phyloP scores from a whole-genome alignment of 495 filamentous ascomycete genomes.

The Rhizodiscina lignyota region DNA sequence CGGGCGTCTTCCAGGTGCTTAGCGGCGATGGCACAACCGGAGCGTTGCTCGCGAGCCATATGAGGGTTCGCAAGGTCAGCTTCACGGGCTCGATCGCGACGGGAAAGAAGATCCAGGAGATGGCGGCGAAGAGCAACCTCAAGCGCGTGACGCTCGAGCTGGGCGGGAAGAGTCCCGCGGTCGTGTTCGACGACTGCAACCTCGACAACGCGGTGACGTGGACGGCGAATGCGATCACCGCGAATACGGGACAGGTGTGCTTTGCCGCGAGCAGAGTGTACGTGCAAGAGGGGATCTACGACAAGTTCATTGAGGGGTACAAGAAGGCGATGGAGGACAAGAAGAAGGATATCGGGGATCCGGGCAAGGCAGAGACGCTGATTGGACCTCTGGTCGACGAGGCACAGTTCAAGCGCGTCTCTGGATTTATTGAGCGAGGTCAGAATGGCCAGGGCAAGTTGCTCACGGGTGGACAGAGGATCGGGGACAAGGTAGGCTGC shows the following conservation, averaged over 20 bases:
- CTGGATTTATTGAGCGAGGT: constrained; percentile 14
- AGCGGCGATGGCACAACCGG: constrained; percentile 21
- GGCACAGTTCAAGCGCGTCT: constrained; percentile 17
- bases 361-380: constrained; percentile 8
- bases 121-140: constrained; percentile 28
- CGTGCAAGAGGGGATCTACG: constrained; percentile 38
- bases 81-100: constrained; percentile 16
- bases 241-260: constrained; percentile 38
- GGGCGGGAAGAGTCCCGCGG: constrained; percentile 28
- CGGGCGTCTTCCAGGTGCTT: constrained; percentile 25
- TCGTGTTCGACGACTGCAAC: constrained; percentile 30
- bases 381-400: constrained; percentile 17
- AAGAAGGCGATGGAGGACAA: constrained; percentile 17
- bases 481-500: constrained; percentile 12
- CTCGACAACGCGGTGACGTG: constrained; percentile 25
- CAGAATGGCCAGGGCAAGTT: constrained; percentile 9
- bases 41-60: constrained; percentile 22
- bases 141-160: constrained; percentile 32
- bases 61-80: constrained; percentile 17
- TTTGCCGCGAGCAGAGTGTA: constrained; percentile 32
- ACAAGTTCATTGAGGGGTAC: constrained; percentile 29
- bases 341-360: constrained; percentile 16
- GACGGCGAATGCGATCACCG: constrained; percentile 27
- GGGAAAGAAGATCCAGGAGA: constrained; percentile 19
- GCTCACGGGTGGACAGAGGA: constrained; percentile 10